These are phyloP conservation scores for Aspergillus bombycis DNA, from an alignment of 2,329 filamentous ascomycete species.

Conservation along the genomic window DNA sequence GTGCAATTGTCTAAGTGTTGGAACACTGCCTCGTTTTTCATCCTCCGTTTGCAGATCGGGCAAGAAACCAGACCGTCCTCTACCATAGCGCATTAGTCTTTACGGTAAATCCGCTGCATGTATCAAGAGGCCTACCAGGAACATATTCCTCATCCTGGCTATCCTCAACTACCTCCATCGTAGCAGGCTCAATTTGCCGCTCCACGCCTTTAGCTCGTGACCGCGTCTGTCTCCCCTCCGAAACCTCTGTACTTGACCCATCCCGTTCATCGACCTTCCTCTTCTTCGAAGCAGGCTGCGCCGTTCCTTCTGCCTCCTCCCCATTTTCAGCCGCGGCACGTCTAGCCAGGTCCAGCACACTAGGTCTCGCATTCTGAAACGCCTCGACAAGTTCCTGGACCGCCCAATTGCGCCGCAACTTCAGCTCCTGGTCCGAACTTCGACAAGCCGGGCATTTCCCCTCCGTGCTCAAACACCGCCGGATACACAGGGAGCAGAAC, in stretches of 20 bases:
- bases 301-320: slow-evolving; percentile 46
- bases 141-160: slow-evolving; percentile 45
- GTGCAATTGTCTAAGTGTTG: slow-evolving; percentile 75
- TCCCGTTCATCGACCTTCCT: slow-evolving; percentile 40
- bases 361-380: slow-evolving; percentile 68
- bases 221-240: slow-evolving; percentile 38
- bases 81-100: slow-evolving; percentile 30
- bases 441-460: slow-evolving; percentile 88
- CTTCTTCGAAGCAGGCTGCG: slow-evolving; percentile 37
- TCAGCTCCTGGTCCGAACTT: slow-evolving; percentile 76
- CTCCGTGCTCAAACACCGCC: slow-evolving; percentile 78
- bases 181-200: slow-evolving; percentile 13
- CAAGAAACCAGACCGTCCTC: slow-evolving; percentile 80
- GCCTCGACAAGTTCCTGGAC: slow-evolving; percentile 82
- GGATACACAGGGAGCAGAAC: slow-evolving; percentile 95
- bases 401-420: slow-evolving; percentile 80
- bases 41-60: slow-evolving; percentile 76
- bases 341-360: slow-evolving; percentile 67
- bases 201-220: slow-evolving; percentile 32
- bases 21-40: slow-evolving; percentile 80
- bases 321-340: slow-evolving; percentile 56
- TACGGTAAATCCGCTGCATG: not conserved
- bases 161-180: slow-evolving; percentile 42
- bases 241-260: slow-evolving; percentile 32
- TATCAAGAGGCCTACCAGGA: slow-evolving; percentile 31